Conservation (phyloP, 1,139 yeast genomes). For the Saccharomycopsis phalli region DNA sequence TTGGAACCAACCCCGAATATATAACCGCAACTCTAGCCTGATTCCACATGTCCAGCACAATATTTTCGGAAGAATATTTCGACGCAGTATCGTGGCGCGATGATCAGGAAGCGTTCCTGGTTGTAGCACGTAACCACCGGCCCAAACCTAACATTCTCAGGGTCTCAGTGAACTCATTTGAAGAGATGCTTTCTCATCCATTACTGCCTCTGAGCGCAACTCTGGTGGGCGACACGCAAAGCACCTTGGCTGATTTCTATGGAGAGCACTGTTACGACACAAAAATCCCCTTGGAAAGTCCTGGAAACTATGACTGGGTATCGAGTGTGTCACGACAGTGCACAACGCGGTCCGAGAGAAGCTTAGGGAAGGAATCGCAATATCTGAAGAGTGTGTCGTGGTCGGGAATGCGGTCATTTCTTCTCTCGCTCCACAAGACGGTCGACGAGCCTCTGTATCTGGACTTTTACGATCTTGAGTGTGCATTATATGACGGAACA, state of each 20-base stretch:
- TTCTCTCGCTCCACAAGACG: too few species aligned
- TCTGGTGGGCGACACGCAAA: too few species aligned
- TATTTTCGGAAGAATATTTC: background rate
- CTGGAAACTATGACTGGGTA: too few species aligned
- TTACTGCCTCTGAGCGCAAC: background rate
- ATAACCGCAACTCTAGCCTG: too few species aligned
- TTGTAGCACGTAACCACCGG: background rate
- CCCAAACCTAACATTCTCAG: conserved; percentile 3
- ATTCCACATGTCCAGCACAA: too few species aligned
- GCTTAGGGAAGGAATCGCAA: background rate
- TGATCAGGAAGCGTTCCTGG: background rate
- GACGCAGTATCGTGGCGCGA: background rate
- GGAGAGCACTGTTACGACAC: too few species aligned
- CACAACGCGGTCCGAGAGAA: background rate
- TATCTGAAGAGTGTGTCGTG: background rate
- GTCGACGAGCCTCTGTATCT: background rate
- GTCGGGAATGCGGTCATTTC: background rate
- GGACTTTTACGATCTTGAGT: conserved; percentile 3
- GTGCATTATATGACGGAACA: background rate
- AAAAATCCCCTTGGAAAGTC: too few species aligned
- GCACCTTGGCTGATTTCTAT: too few species aligned
- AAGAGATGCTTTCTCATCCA: background rate
- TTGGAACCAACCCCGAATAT: too few species aligned
- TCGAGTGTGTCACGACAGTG: background rate
- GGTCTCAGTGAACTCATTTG: conserved; percentile 11